Evolutionary conservation across 1,284 basidiomycete species (phyloP).

Genomic region (Irpex sp.): DNA sequence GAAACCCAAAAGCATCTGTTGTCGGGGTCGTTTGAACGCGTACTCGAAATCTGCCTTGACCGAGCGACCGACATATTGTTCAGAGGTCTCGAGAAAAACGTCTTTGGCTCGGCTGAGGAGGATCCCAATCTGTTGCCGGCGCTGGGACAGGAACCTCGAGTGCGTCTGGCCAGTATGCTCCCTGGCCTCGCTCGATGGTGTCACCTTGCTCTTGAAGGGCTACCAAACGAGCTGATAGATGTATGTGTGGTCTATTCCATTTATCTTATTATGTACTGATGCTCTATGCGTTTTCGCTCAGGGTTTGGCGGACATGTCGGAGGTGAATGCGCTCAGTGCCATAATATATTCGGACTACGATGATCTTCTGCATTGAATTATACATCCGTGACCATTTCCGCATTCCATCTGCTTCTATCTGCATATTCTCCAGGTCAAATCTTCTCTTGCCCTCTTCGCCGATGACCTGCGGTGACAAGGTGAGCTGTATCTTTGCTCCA

Average conservation of each 20-base stretch:
- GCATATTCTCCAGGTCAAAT: no score
- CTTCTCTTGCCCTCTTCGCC: no score
- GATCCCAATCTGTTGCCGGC: slow-evolving; percentile 10
- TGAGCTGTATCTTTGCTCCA: no score
- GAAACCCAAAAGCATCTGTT: slow-evolving; percentile 67
- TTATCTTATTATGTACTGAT: slow-evolving; percentile 1
- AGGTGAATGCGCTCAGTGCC: slow-evolving; percentile 30
- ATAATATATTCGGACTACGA: slow-evolving; percentile 36
- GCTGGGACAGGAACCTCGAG: slow-evolving; percentile 22
- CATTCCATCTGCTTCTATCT: not conserved
- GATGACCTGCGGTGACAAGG: no score
- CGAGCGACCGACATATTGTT: slow-evolving; percentile 54
- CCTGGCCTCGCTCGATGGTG: slow-evolving; percentile 79
- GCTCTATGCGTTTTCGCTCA: slow-evolving; percentile 8
- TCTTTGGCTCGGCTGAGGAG: slow-evolving; percentile 38
- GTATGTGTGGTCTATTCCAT: slow-evolving; percentile 39
- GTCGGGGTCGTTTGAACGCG: slow-evolving; percentile 66
- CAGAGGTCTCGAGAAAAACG: slow-evolving; percentile 50
- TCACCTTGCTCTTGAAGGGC: slow-evolving; percentile 60
- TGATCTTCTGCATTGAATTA: slow-evolving; percentile 29
- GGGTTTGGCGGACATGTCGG: slow-evolving; percentile 28
- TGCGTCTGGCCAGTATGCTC: slow-evolving; percentile 64
- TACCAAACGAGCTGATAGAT: slow-evolving; percentile 84
- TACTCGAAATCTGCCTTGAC: slow-evolving; percentile 69
- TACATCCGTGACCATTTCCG: not conserved